phyloP scores from a whole-genome alignment of 305 asterid genomes.

The Withania somnifera region DNA sequence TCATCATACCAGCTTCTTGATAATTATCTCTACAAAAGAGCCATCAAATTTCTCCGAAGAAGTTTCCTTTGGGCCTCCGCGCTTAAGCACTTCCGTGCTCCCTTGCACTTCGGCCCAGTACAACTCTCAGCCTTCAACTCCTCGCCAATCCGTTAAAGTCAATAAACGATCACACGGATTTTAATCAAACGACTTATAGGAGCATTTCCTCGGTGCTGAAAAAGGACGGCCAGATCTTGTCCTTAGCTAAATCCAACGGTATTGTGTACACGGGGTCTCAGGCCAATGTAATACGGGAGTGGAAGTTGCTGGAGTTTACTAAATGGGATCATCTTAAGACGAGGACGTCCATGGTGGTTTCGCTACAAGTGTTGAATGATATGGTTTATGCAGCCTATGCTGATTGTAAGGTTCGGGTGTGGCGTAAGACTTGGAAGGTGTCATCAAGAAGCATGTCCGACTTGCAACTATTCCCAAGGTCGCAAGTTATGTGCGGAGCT shows the following conservation, averaged over 20 bases:
- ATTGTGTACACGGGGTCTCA: slow-evolving; percentile 71
- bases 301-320: slow-evolving; percentile 88
- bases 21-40: slow-evolving; percentile 70
- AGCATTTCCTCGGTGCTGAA: slow-evolving; percentile 82
- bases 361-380: slow-evolving; percentile 53
- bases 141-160: slow-evolving; percentile 26
- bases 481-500: slow-evolving; percentile 60
- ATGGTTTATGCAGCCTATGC: slow-evolving; percentile 74
- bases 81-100: slow-evolving; percentile 36
- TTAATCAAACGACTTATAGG: slow-evolving; percentile 32
- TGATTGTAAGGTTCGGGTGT: slow-evolving; percentile 69
- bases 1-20: slow-evolving; percentile 21
- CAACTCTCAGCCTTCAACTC: slow-evolving; percentile 45
- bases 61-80: slow-evolving; percentile 33
- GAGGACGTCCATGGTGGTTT: slow-evolving; percentile 44
- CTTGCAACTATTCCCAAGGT: slow-evolving; percentile 54
- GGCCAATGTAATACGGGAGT: slow-evolving; percentile 45
- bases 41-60: slow-evolving; percentile 24
- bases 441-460: slow-evolving; percentile 54
- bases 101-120: slow-evolving; percentile 10
- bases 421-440: slow-evolving; percentile 86
- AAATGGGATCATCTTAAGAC: slow-evolving; percentile 86
- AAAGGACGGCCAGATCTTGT: slow-evolving; percentile 79
- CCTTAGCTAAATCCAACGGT: slow-evolving; percentile 52
- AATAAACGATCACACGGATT: slow-evolving; percentile 1